Evolutionary conservation across 2,329 filamentous ascomycete genomes (phyloP), one percentile per base, ranked within the genome.

Genomic region (Colletotrichum tropicicola): DNA sequence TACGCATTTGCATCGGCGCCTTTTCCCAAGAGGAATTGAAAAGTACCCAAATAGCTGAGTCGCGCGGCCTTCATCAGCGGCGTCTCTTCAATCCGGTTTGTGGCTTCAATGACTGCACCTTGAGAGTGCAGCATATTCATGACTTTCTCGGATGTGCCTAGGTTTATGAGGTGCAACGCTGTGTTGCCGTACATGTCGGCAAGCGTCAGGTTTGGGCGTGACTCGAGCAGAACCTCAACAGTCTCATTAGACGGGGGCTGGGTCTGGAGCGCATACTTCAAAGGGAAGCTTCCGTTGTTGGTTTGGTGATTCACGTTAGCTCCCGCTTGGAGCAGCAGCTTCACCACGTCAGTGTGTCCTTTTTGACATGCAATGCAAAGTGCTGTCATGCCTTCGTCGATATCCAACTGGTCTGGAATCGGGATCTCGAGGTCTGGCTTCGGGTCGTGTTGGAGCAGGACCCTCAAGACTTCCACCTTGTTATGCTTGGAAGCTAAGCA

Each of bases 241-340:
- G 27, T 3, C 7, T 49, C 23, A 17, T 8, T 37, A 10, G 1
- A 4, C 25, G n/a, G 28, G 12, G 8, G 12, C n/a, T 23, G 4
- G 21, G 7, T 6, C 1, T 19, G 15, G 19, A 49, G 12, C 10
- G 37, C 27, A 27, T 19, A 27, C 17, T 59, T 47, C 10, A 67
- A 25, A 6, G 59, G 45, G 15, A 39, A 55, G 8, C 21, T 43
- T 9, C 45, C 55, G 9, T 52, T 28, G 4, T 44, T 25, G 4
- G 51, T 51, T 13, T 35, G 37, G 35, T 68, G 62, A 19, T 70
- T 69, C 35, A 64, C 25, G 23, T 69, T 45, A 13, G 66, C 69
- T 6, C 66, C 68, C 21, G 58, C 66, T 19, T 68, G 56, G 15
- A 67, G 55, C 21, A 70, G 64, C 3, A 66, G 35, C 35, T 56